A percentile compares a stretch with the other conserved stretches of the same genome.
Evolutionary conservation across 2,329 filamentous ascomycete species (phyloP).

Genomic region (Monascus ruber): DNA sequence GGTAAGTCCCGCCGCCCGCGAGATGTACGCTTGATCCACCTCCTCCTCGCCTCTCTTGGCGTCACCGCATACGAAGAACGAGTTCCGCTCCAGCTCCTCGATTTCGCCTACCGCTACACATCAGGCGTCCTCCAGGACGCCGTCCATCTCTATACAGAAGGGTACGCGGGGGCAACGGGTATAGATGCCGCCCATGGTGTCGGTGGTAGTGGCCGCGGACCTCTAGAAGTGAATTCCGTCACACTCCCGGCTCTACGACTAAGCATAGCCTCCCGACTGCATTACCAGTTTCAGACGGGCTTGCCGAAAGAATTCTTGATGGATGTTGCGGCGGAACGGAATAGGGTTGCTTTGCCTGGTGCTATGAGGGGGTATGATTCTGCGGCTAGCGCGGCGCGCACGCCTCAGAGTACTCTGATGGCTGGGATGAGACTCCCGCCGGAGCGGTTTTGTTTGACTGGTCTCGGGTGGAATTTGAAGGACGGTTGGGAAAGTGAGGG

Average conservation of each 20-base stretch:
- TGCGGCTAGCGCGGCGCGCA: constrained; percentile 11
- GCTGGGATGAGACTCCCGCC: constrained; percentile 49
- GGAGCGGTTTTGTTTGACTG: constrained; percentile 51
- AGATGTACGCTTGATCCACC: constrained; percentile 40
- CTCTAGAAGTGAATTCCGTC: constrained; percentile 40
- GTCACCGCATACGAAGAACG: constrained; percentile 41
- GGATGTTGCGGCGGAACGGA: constrained; percentile 46
- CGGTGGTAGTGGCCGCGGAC: constrained; percentile 22
- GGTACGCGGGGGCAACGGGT: constrained; percentile 32
- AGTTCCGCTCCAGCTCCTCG: constrained; percentile 41
- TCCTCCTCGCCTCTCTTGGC: constrained; percentile 38
- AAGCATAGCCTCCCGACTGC: constrained; percentile 48
- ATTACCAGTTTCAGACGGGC: constrained; percentile 48
- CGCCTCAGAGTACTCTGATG: constrained; percentile 26
- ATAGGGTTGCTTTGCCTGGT: constrained; percentile 42
- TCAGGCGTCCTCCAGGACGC: constrained; percentile 42
- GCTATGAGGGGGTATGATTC: constrained; percentile 41
- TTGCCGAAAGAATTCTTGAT: constrained; percentile 52
- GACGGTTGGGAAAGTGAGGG: constrained; percentile 48
- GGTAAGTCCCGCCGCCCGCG: constrained; percentile 37
- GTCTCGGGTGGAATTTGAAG: constrained; percentile 44
- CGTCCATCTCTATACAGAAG: constrained; percentile 39
- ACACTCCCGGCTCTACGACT: constrained; percentile 47
- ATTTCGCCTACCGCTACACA: constrained; percentile 44
- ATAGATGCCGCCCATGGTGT: constrained; percentile 16